These are phyloP conservation scores for Venturia effusa DNA, from an alignment of 2,329 filamentous ascomycete species.

Conservation along the genomic window DNA sequence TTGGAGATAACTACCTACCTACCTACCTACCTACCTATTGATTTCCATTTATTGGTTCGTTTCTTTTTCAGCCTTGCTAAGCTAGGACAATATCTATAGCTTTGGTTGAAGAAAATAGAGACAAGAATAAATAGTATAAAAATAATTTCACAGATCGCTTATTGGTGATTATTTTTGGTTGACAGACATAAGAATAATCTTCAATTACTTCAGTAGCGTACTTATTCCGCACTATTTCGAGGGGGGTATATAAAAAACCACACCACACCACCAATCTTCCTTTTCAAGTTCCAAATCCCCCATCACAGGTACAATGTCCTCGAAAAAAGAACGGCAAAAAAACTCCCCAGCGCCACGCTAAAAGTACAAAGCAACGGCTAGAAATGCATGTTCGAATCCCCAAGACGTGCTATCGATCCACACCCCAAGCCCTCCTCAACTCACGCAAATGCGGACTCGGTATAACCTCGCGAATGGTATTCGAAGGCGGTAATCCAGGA, in stretches of 20 bases:
- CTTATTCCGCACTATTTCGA: neutral
- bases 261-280: neutral
- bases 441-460: neutral
- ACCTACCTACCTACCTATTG: no score
- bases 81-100: neutral
- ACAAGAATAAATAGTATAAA: no score
- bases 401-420: neutral
- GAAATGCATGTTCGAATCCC: neutral
- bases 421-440: slow-evolving; percentile 7
- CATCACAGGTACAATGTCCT: no score
- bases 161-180: no score
- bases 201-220: neutral
- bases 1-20: no score
- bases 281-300: no score
- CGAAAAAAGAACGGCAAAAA: neutral
- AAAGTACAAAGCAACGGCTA: neutral
- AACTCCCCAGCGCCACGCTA: neutral
- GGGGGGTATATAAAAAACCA: neutral
- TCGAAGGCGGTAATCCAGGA: neutral
- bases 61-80: neutral
- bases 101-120: no score
- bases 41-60: no score
- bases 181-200: neutral
- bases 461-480: neutral
- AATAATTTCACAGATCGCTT: no score